phyloP scores from a whole-genome alignment of 2,329 filamentous ascomycete species.

The Claviceps maximensis region DNA sequence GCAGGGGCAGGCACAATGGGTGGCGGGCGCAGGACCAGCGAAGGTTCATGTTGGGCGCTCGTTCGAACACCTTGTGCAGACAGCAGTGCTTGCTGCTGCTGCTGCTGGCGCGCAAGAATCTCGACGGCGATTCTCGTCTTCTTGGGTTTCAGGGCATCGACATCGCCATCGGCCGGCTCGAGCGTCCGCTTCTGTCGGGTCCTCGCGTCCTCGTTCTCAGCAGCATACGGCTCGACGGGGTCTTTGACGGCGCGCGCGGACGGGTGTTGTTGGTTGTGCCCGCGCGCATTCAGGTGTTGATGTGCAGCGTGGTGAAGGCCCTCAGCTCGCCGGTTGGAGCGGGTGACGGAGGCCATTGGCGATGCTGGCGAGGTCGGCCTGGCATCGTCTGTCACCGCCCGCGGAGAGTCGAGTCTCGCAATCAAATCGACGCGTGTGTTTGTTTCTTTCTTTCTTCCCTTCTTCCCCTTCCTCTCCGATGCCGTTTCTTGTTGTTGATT shows the following conservation, averaged over 20 bases:
- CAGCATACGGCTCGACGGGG: conserved; percentile 9
- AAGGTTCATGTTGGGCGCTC: conserved; percentile 11
- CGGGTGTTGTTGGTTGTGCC: conserved; percentile 9
- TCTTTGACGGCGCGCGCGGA: conserved; percentile 11
- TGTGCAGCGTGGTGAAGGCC: conserved; percentile 23
- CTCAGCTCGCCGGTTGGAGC: conserved; percentile 37
- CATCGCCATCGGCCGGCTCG: conserved; percentile 30
- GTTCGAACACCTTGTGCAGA: conserved; percentile 15
- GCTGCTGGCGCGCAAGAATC: conserved; percentile 25
- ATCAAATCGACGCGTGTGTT: conserved; percentile 3
- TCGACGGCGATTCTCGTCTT: conserved; percentile 40
- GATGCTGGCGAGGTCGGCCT: conserved; percentile 20
- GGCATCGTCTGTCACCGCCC: conserved; percentile 22
- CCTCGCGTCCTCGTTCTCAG: conserved; percentile 20
- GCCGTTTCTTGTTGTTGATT: neutral
- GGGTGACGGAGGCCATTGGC: conserved; percentile 39
- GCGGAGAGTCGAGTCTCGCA: conserved; percentile 5
- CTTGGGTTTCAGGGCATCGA: conserved; percentile 33
- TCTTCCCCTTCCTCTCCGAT: neutral
- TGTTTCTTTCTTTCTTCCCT: neutral
- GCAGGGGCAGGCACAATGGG: conserved; percentile 7
- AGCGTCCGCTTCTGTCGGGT: conserved; percentile 36
- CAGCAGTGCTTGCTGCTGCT: conserved; percentile 16
- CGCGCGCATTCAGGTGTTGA: conserved; percentile 16
- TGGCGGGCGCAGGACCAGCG: conserved; percentile 15